Evolutionary conservation across 1,284 basidiomycete genomes (phyloP), one percentile per base, ranked within the genome.

Genomic region (Pisolithus thermaeus): DNA sequence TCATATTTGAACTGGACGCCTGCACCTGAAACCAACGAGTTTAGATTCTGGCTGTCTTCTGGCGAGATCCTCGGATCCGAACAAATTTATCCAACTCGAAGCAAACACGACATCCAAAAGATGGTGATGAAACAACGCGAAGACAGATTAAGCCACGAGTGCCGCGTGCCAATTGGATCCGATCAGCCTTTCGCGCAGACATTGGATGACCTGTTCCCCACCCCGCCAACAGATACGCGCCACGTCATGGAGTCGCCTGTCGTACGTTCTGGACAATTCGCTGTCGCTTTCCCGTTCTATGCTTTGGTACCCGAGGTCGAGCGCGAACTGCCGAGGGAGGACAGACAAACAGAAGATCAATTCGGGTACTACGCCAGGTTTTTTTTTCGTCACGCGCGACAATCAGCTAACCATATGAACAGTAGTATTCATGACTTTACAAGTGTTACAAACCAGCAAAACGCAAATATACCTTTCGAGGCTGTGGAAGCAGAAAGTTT

Each of bases 41-140:
- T 68, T 50, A 63, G 66, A 36, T 56, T 57, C 49, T 66, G 67
- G 67, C 58, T 69, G 20, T 65, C 65, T 53, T 62, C 69, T 51
- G 58, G 61, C 16, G 58, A 56, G 38, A 55, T 61, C 18, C 56
- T 64, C 56, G 57, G 59, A 55, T 49, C 45, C 45, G 58, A 64
- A 46, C 49, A 48, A 51, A 40, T 46, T 48, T 48, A 55, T 40
- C 47, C 50, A 4, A 56, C 61, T 47, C 54, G 59, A n/a, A 18
- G 48, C 28, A 49, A 47, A 36, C 46, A 43, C 12, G 49, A 37
- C 36, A 46, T 56, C 23, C 54, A 58, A 60, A 61, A 53, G 58
- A 22, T 36, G 45, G 35, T 47, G 53, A n/a, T 50, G 41, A 56
- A 49, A 47, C 53, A 47, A 36, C 51, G 52, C 25, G 23, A 20